phyloP scores from a whole-genome alignment of 352 stramenopile species.

The Plasmopara viticola region DNA sequence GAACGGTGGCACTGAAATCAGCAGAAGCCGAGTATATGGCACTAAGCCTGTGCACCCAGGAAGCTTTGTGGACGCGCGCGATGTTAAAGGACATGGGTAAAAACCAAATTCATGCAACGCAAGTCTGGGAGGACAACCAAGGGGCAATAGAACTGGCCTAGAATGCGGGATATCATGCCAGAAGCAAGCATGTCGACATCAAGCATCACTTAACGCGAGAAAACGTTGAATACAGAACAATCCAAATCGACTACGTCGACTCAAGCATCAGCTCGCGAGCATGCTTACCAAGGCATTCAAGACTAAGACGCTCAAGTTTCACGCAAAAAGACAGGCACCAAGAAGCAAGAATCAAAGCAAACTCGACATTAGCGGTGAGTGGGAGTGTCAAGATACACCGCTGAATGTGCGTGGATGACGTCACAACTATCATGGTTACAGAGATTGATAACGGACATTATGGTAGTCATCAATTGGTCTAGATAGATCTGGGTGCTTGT shows the following conservation, averaged over 20 bases:
- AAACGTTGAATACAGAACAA: not conserved
- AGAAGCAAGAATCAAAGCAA: not conserved
- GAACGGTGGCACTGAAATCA: slow-evolving; percentile 9
- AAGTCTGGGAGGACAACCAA: too few relatives aligned
- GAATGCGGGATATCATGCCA: not conserved
- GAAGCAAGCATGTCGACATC: not conserved
- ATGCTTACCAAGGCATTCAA: not conserved
- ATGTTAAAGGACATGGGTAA: slow-evolving; percentile 1
- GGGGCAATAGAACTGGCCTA: not conserved
- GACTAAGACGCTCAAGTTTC: not conserved
- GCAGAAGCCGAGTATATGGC: slow-evolving; percentile 16
- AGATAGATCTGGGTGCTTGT: too few relatives aligned
- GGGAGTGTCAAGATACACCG: not conserved
- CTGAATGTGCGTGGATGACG: not conserved
- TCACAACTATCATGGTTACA: not conserved
- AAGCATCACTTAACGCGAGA: not conserved
- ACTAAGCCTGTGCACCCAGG: slow-evolving; percentile 6
- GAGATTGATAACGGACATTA: not conserved
- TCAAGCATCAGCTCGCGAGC: not conserved
- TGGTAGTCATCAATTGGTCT: not conserved
- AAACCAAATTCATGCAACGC: slow-evolving; percentile 2
- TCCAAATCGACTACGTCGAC: not conserved
- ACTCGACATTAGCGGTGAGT: not conserved
- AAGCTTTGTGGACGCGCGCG: slow-evolving; percentile 4
- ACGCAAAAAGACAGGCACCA: not conserved